A percentile compares a stretch with the other conserved stretches of the same genome.
Evolutionary conservation across 208 protist genomes (phyloP).

Genomic region (Crithidia mellificae): DNA sequence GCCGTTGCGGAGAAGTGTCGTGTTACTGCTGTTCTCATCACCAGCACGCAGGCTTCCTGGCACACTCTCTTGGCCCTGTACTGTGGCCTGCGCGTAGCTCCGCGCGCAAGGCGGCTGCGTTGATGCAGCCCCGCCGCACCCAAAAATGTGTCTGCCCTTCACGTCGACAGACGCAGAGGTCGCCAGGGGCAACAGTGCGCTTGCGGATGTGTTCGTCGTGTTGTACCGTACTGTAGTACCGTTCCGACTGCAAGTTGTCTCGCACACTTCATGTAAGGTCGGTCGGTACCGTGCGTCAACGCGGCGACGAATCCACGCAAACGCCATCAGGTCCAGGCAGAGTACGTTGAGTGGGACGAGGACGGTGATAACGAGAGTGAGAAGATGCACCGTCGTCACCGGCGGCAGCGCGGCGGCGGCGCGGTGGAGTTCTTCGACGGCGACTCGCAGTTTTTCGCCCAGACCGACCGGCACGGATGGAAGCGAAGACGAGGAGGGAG

Average conservation of each 20-base stretch:
- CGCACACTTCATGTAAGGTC: background rate
- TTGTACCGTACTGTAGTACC: background rate
- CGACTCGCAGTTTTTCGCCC: background rate
- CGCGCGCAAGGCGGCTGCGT: too few relatives aligned
- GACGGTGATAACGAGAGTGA: conserved; percentile 32
- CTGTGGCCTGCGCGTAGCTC: too few relatives aligned
- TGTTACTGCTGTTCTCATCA: too few relatives aligned
- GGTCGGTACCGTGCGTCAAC: conserved; percentile 19
- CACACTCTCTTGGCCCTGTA: too few relatives aligned
- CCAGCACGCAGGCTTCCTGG: too few relatives aligned
- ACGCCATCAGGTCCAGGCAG: conserved; percentile 28
- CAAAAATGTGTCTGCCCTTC: background rate
- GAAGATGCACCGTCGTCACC: conserved; percentile 15
- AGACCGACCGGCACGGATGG: background rate
- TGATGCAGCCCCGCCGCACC: background rate
- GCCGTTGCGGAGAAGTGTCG: too few relatives aligned
- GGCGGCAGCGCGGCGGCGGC: conserved; percentile 9
- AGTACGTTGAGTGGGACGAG: conserved; percentile 33
- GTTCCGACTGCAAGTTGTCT: too few relatives aligned
- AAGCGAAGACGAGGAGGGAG: background rate
- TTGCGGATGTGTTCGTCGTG: background rate
- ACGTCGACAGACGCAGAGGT: background rate
- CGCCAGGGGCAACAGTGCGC: too few relatives aligned
- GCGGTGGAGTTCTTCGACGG: conserved; percentile 2
- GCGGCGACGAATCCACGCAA: conserved; percentile 15